Conservation (phyloP, 164 flowering plant genomes). For the Piper betle region DNA sequence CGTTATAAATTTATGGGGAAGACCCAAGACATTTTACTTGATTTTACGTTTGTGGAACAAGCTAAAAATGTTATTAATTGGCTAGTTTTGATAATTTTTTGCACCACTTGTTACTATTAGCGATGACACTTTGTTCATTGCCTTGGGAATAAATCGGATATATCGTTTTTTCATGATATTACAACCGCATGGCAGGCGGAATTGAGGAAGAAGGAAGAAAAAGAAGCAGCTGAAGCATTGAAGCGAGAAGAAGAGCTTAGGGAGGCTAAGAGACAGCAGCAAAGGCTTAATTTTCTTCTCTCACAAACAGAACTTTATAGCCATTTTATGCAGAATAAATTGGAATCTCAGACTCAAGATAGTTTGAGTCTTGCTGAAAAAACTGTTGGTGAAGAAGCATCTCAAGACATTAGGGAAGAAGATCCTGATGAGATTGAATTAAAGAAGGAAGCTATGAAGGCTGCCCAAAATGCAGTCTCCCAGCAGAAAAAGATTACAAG, state of each 20-base stretch:
- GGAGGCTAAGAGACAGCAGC: slow-evolving; percentile 91
- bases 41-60: too few species aligned
- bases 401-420: slow-evolving; percentile 42
- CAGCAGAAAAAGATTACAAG: slow-evolving; percentile 83
- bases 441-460: slow-evolving; percentile 70
- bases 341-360: slow-evolving; percentile 50
- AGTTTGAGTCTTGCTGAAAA: slow-evolving; percentile 35
- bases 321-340: slow-evolving; percentile 93
- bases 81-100: too few species aligned
- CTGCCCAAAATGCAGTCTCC: slow-evolving; percentile 91
- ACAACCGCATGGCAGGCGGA: slow-evolving; percentile 47
- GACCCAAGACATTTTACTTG: too few species aligned
- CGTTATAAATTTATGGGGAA: too few species aligned
- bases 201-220: slow-evolving; percentile 77
- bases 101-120: too few species aligned
- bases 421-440: slow-evolving; percentile 81
- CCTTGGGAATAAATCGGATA: too few species aligned
- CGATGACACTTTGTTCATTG: too few species aligned
- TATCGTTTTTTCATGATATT: too few species aligned
- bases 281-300: slow-evolving; percentile 84
- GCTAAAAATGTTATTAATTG: too few species aligned
- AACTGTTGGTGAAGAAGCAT: slow-evolving; percentile 21
- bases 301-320: slow-evolving; percentile 95
- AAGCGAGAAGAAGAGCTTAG: slow-evolving; percentile 92
- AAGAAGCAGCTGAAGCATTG: slow-evolving; percentile 93